Evolutionary conservation across 2,329 filamentous ascomycete species (phyloP).

Genomic region (Samsoniella hepiali): DNA sequence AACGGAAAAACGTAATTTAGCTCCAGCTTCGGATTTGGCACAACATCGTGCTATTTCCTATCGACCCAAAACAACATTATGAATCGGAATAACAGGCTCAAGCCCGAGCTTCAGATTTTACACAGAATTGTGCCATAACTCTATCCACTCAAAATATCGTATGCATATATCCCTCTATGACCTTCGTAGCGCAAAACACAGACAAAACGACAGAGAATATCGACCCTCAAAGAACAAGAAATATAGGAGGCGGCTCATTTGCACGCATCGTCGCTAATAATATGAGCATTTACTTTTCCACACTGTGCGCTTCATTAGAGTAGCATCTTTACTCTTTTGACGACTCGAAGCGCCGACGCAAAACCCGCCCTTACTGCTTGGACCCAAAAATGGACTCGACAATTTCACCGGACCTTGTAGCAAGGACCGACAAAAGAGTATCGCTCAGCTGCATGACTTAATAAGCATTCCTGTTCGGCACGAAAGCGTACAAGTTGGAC

Average conservation of each 20-base stretch:
- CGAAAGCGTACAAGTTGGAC: slow-evolving; percentile 34
- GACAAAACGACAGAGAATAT: not conserved
- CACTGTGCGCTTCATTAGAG: not conserved
- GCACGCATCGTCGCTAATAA: slow-evolving; percentile 13
- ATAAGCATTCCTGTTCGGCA: slow-evolving; percentile 2
- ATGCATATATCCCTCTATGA: slow-evolving; percentile 12
- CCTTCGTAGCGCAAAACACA: not conserved
- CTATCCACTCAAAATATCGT: not conserved
- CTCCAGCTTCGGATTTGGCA: not conserved
- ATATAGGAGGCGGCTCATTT: not conserved
- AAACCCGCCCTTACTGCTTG: not conserved
- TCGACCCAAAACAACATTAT: not conserved
- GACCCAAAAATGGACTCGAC: slow-evolving; percentile 67
- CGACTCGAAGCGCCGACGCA: not conserved
- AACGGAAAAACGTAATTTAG: not conserved
- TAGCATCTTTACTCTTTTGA: not conserved
- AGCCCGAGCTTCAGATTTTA: not conserved
- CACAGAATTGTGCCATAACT: not conserved
- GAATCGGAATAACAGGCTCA: not conserved
- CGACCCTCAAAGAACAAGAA: slow-evolving; percentile 2
- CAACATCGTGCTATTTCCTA: not conserved
- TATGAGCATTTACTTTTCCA: slow-evolving; percentile 10
- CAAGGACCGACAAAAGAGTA: slow-evolving; percentile 74
- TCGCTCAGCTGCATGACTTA: slow-evolving; percentile 61
- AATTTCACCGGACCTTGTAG: slow-evolving; percentile 73